Evolutionary conservation across 228 moss, liverwort and hornwort species (phyloP), one percentile per base, ranked within the genome.

Genomic region (Sphagnum fallax): DNA sequence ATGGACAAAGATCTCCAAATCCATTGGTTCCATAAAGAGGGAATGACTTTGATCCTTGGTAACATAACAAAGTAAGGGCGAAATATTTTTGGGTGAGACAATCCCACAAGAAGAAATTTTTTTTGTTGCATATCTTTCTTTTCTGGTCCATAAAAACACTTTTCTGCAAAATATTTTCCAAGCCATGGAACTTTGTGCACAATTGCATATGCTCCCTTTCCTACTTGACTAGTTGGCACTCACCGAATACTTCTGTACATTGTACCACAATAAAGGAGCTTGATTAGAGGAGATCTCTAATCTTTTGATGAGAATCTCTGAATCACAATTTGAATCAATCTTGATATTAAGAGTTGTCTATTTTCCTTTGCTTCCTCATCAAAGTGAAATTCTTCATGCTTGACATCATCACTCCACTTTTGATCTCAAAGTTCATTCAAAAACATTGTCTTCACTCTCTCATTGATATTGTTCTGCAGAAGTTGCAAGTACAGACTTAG

Each of bases 51-150:
- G 15, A 5, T 32, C 65, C 6, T 65, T 49, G 47, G 14, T 48
- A 53, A 55, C 57, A 48, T 57, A 72, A 53, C 72, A 52, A 18
- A 72, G 49, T 48, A 72, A 63, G 16, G 52, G 52, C 0, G 65
- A 64, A 63, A 72, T 52, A 53, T 32, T 32, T 72, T 55, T 48
- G 72, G 72, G 65, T 72, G 65, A 59, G 53, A 57, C 50, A 72
- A 58, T 47, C 11, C 59, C 5, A 65, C 18, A 55, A 65, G 65
- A 59, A 52, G 65, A 52, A 11, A 10, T 10, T 53, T 65, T 59
- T 72, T 60, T 5, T n/a, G 15, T 65, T 65, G 47, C 15, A 72
- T 65, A 55, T 65, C 65, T 55, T 52, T 11, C 32, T 53, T 59
- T 3, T 65, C 47, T 5, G 52, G 57, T 14, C 53, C 72, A 14